Evolutionary conservation across 1,284 basidiomycete genomes (phyloP), one percentile per base, ranked within the genome.

Genomic region (Apiotrichum domesticum): DNA sequence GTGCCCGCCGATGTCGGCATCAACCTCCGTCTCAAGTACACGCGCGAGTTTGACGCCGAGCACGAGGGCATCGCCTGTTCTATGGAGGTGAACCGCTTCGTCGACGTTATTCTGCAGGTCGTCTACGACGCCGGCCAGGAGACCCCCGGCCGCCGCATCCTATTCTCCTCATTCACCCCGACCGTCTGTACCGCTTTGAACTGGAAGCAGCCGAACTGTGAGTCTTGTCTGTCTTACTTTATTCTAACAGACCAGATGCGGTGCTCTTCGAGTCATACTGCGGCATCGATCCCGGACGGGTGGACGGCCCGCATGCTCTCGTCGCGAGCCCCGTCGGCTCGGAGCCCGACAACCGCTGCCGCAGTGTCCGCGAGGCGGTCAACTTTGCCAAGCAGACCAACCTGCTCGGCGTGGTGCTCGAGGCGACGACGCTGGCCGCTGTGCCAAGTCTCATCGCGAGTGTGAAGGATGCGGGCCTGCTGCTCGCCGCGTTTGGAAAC

Each of bases 121-220:
- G 86, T 95, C 51, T 92, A 90, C 75, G 71, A 74, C 44, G 82
- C 86, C 57, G 82, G 81, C 77, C 60, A 79, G 79, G 55, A 52
- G 21, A 64, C 62, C 45, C 65, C 63, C 10, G 67, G 70, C n/a
- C 81, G 90, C 53, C 85, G 86, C 66, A 84, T 96, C 56, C 84
- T 91, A 11, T 90, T 97, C 71, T 87, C 86, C 48, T 93, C 90
- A 11, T 96, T 89, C 74, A 87, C 85, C 58, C 89, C 93, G 10
- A 87, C 88, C 66, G 83, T 91, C 3, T 94, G 91, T 54, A 69
- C 70, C 35, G 76, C 74, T 50, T 55, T 98, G 55, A 98, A 98
- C 74, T 98, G 96, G 94, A 99, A 99, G 78, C 96, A 99, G 77
- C 96, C 96, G 14, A 98, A 98, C 75, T 97, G 74, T 73, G 58